Base-by-base conservation (phyloP, 441 rosid genomes). In the Capsella rubella region DNA sequence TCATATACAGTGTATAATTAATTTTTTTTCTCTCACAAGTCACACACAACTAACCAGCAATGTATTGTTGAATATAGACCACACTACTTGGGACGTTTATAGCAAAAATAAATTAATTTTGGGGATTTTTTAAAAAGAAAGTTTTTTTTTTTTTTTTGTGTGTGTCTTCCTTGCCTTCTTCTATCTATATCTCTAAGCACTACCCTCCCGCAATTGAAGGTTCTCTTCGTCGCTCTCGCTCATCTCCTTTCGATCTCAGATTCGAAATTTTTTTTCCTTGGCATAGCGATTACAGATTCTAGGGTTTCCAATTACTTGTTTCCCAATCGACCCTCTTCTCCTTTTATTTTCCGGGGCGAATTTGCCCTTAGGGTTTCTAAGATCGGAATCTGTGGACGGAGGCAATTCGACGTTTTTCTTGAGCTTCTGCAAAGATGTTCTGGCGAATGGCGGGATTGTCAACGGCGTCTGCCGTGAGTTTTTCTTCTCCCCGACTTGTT, bases 401-500 rank as follows among this genome's bases (percentile, higher is more conserved):
- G 39, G 35, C 62, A 60, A 52, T 52, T 73, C 75, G 60, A 39
- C 75, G 70, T 63, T 50, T 21, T 59, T 50, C 32, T 53, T 51
- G 58, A 64, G 68, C 55, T 51, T 72, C 18, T 51, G 75, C 18
- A 57, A 88, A 81, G 82, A 93, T 93, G 98, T 91, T 93, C 80
- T 93, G 98, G 98, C 97, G 94, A 52, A 91, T 93, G 96, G 84
- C 96, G 18, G 97, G 96, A 43, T 84, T 93, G 81, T 91, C 97
- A 73, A 86, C 97, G 64, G 93, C 97, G 25, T 91, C 98, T 78
- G 96, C 97, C 76, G 98, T 93, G 82, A 84, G 96, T 84, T 61
- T 50, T 51, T 51, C 65, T 62, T 72, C 59, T 72, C 70, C 39
- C 70, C 58, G 9, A 13, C 68, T 15, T n/a, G 2, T 46, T 52